phyloP scores from a whole-genome alignment of 495 filamentous ascomycete genomes.

The Xylaria bambusicola region DNA sequence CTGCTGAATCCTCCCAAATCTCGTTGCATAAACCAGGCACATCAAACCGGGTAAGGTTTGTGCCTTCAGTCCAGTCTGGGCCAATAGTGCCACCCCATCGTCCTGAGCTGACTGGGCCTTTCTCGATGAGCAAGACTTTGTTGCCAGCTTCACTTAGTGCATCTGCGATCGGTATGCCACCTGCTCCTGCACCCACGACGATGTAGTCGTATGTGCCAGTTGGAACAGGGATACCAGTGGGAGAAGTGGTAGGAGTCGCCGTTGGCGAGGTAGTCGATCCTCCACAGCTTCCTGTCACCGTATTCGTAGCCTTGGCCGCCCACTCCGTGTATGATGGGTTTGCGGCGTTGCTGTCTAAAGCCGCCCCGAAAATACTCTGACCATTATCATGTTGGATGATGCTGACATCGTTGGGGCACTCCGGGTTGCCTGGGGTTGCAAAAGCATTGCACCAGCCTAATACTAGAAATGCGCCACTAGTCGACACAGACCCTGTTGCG shows the following conservation, averaged over 20 bases:
- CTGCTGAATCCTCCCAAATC: slow-evolving; percentile 64
- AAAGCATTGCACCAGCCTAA: slow-evolving; percentile 52
- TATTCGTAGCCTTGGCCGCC: slow-evolving; percentile 36
- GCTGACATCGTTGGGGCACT: slow-evolving; percentile 34
- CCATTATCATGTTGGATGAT: slow-evolving; percentile 48
- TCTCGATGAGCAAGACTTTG: slow-evolving; percentile 66
- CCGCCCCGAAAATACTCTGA: slow-evolving; percentile 47
- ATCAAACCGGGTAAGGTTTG: slow-evolving; percentile 73
- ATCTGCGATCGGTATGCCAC: slow-evolving; percentile 66
- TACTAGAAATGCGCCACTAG: slow-evolving; percentile 38
- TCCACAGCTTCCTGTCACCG: slow-evolving; percentile 35
- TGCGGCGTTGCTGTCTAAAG: slow-evolving; percentile 39
- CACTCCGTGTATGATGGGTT: slow-evolving; percentile 47
- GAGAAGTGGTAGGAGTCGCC: slow-evolving; percentile 31
- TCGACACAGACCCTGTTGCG: slow-evolving; percentile 41
- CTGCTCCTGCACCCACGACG: slow-evolving; percentile 65
- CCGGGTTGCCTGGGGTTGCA: slow-evolving; percentile 31
- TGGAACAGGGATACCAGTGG: slow-evolving; percentile 41
- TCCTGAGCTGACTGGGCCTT: slow-evolving; percentile 61
- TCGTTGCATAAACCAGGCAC: slow-evolving; percentile 77
- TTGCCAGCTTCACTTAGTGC: slow-evolving; percentile 64
- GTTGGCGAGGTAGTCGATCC: slow-evolving; percentile 33
- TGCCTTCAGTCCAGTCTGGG: slow-evolving; percentile 65
- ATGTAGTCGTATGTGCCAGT: slow-evolving; percentile 66
- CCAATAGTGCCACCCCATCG: slow-evolving; percentile 58